Evolutionary conservation across 768 basidiomycete genomes (phyloP), one percentile per base, ranked within the genome.

Genomic region (Leccinum barrowsii): DNA sequence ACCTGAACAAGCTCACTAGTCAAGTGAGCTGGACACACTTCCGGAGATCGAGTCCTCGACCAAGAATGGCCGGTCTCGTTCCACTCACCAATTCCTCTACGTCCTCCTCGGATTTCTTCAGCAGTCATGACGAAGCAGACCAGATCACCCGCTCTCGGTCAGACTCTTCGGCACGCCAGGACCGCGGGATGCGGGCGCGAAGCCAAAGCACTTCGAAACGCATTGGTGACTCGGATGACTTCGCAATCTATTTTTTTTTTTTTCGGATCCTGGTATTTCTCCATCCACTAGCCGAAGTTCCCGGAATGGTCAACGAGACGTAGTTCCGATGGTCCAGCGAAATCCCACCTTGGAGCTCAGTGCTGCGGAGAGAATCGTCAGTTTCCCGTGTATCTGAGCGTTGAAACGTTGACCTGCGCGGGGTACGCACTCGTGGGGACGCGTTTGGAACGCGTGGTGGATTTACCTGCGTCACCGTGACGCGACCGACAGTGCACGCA

Each of bases 211-310:
- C 61, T 12, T 63, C 70, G 22, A 76, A 78, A 40, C 81, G 82
- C 54, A 73, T 81, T 55, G 90, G 90, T 67, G 82, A 86, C 66
- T 92, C 90, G 10, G 92, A 93, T 65, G 86, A 89, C 67, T 92
- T 89, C 10, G 89, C 88, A 3, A 57, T 70, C 32, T 74, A 73
- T 26, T 26, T 26, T 24, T 24, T 51, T 73, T 73, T 50, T 73
- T 73, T 47, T 72, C 73, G 57, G 71, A 71, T 58, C 66, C 64
- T 12, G 73, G 69, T 22, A 59, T 65, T 49, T 74, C 73, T 7
- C 70, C 72, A 26, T 61, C 66, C 17, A 64, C 66, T 3, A 71
- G 74, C 54, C 62, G 67, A 40, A 71, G 69, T 51, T 73, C 74
- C 47, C 73, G 71, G 47, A 70, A 54, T 47, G 70, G 66, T 56